Base-by-base conservation (phyloP, 176 grass and related monocot genomes). In the Raddia distichophylla region DNA sequence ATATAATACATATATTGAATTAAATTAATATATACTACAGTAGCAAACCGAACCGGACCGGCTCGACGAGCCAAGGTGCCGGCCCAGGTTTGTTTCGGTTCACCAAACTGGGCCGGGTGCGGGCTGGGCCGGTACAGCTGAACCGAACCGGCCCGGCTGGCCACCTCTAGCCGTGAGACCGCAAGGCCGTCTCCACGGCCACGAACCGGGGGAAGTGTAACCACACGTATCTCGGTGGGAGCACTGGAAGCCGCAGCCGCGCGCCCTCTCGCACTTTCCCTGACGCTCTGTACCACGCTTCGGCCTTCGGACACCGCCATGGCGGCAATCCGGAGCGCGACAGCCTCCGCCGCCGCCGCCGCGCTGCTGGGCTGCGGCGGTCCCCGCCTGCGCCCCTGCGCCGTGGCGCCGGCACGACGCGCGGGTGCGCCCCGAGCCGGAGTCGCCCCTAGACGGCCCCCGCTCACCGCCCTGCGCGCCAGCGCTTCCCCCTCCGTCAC, bases 321-420 rank as follows among this genome's bases (percentile, higher is more conserved):
- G 82, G 64, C 76, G 43, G 70, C 63, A 14, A 56, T 62, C 46
- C 43, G 46, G 5, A 63, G 71, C 33, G n/a, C 75, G 3, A 16
- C 5, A 46, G 20, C 71, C 20, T 5, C 37, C 6, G 58, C 75
- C 47, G 14, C 74, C 19, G 11, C 70, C 18, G 37, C 47, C 49
- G 64, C 40, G 49, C 71, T 7, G 12, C 72, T 49, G 27, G 20
- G 20, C 45, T 20, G 34, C 18, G 8, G 32, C 57, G 2, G 37
- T 46, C 55, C 32, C 54, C 40, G 19, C 55, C 70, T 20, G 11
- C 75, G 2, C 46, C 34, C 15, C 46, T 16, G 13, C 57, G 6
- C 22, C 32, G 57, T 42, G 8, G 20, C 56, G 22, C 49, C 10
- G 33, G 6, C 44, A 43, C 44, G 22, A 10, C 44, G 22, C 16